A percentile compares a stretch with the other conserved stretches of the same genome.
phyloP scores from a whole-genome alignment of 164 flowering plant species.

The Magnolia kwangsiensis region DNA sequence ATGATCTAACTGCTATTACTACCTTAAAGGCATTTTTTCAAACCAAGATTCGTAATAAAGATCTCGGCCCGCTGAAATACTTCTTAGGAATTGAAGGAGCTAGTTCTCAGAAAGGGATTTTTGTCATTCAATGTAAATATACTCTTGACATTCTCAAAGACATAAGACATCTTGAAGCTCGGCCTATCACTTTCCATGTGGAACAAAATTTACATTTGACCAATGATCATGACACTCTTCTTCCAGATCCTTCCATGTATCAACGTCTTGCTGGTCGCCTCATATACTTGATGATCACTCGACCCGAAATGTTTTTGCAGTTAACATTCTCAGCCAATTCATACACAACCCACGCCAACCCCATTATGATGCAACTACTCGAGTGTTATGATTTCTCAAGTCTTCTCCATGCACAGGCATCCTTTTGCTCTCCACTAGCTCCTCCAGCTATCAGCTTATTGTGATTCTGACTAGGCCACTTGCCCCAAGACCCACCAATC shows the following conservation, averaged over 20 bases:
- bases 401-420: background rate
- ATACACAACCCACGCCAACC: background rate
- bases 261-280: background rate
- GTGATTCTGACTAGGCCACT: background rate
- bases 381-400: background rate
- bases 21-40: no score
- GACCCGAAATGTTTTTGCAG: background rate
- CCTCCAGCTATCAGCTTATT: background rate
- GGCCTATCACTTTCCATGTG: background rate
- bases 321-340: slow-evolving; percentile 1
- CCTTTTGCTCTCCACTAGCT: background rate
- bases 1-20: no score
- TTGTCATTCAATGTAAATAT: background rate
- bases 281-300: background rate
- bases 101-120: background rate
- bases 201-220: background rate
- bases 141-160: background rate
- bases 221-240: background rate
- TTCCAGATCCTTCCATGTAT: background rate
- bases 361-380: background rate
- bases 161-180: background rate
- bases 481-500: background rate
- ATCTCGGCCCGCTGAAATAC: background rate
- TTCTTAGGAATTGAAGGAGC: slow-evolving; percentile 1
- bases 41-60: background rate